A percentile compares a stretch with the other conserved stretches of the same genome.
These are phyloP conservation scores for Schizosaccharomyces osmophilus DNA, from an alignment of 805 yeast species.

Conservation along the genomic window DNA sequence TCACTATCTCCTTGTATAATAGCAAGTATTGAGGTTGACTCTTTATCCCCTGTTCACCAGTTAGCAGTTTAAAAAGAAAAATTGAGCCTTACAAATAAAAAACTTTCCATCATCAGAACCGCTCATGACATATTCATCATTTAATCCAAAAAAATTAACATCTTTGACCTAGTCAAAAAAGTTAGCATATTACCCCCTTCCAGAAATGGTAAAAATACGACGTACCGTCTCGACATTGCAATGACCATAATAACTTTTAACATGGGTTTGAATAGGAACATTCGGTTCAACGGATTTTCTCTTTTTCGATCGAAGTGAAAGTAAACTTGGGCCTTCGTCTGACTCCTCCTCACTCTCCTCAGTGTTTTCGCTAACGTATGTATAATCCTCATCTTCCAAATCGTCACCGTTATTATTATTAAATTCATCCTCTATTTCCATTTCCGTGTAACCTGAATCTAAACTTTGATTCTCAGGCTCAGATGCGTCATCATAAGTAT, in stretches of 20 bases:
- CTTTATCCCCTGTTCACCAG: constrained; percentile 4
- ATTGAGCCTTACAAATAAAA: constrained; percentile 3
- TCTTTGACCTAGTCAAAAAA: constrained; percentile 5
- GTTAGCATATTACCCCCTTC: no score
- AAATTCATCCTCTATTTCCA: background rate
- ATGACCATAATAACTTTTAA: background rate
- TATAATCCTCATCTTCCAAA: background rate
- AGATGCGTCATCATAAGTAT: no score
- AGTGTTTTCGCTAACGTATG: background rate
- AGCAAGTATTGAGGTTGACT: constrained; percentile 5
- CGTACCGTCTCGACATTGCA: background rate
- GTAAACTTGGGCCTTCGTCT: constrained; percentile 1
- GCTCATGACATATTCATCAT: constrained; percentile 8
- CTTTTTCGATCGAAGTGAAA: background rate
- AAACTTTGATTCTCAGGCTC: no score
- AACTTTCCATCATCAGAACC: constrained; percentile 9
- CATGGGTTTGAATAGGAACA: background rate
- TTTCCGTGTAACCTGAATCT: no score
- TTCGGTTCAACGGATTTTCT: background rate
- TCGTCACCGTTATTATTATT: background rate
- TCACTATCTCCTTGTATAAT: constrained; percentile 7
- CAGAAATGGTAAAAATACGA: no score
- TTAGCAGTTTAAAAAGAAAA: background rate
- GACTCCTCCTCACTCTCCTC: constrained; percentile 3
- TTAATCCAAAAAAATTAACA: constrained; percentile 7